Conservation (phyloP, 108 stramenopile genomes). For the Mediolabrus comicus region DNA sequence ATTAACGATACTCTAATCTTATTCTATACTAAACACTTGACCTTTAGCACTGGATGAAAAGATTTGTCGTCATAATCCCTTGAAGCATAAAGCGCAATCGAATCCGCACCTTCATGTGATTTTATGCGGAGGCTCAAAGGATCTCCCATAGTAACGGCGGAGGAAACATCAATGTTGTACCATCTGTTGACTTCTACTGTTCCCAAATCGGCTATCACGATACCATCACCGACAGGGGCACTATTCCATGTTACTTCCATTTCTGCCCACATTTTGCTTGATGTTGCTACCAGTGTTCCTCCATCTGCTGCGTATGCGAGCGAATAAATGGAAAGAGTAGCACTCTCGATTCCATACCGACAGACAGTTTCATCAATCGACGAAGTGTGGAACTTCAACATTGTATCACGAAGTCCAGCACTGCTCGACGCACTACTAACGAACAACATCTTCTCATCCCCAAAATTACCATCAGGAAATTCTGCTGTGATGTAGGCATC, state of each 20-base stretch:
- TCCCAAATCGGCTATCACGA: constrained; percentile 15
- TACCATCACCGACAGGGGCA: constrained; percentile 23
- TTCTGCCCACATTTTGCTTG: constrained; percentile 22
- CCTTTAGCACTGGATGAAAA: constrained; percentile 18
- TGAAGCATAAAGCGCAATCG: constrained; percentile 27
- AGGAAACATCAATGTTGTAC: constrained; percentile 30
- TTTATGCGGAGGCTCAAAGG: constrained; percentile 21
- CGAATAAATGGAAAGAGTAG: constrained; percentile 21
- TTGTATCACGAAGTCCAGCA: constrained; percentile 11
- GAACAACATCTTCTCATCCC: constrained; percentile 10
- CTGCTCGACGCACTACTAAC: constrained; percentile 27
- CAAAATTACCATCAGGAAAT: constrained; percentile 31
- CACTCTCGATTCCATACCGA: constrained; percentile 8
- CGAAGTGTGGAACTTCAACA: constrained; percentile 25
- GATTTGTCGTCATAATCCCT: constrained; percentile 15
- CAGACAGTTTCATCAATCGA: constrained; percentile 25
- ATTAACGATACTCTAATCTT: neutral
- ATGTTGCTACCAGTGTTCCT: constrained; percentile 23
- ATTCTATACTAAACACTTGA: constrained; percentile 7
- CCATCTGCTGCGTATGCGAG: constrained; percentile 12
- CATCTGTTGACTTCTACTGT: constrained; percentile 14
- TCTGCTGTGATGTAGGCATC: constrained; percentile 30
- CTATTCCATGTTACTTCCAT: constrained; percentile 25
- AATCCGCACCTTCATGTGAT: neutral
- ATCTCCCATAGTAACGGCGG: constrained; percentile 23